These are phyloP conservation scores for Chalciporus sp. DNA, from an alignment of 1,284 basidiomycete species.

Conservation along the genomic window DNA sequence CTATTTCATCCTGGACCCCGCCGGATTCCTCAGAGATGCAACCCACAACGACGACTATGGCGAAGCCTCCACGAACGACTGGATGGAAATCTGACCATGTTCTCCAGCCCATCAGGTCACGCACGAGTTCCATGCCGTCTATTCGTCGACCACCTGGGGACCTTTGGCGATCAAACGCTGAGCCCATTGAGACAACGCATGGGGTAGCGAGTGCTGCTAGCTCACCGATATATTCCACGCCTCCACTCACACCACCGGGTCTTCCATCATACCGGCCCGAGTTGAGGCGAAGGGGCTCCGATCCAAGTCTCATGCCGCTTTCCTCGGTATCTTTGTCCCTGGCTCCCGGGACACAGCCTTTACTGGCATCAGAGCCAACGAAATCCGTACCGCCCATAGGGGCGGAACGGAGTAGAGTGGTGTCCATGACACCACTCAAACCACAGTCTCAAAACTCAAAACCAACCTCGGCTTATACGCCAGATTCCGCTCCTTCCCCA, in stretches of 20 bases:
- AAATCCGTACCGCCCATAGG: slow-evolving; percentile 32
- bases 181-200: slow-evolving; percentile 1
- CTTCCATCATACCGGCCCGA: slow-evolving; percentile 14
- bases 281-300: slow-evolving; percentile 8
- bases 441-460: slow-evolving; percentile 3
- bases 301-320: slow-evolving; percentile 1
- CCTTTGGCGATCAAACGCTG: slow-evolving; percentile 22
- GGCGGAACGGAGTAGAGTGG: slow-evolving; percentile 29
- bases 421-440: slow-evolving; percentile 18
- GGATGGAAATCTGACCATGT: slow-evolving; percentile 23
- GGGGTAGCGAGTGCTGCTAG: slow-evolving; percentile 1
- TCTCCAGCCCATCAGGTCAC: slow-evolving; percentile 19
- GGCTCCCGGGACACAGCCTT: slow-evolving; percentile 32
- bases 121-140: slow-evolving; percentile 16
- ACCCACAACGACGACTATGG: slow-evolving; percentile 5
- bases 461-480: background rate
- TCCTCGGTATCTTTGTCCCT: slow-evolving; percentile 26
- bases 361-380: slow-evolving; percentile 21
- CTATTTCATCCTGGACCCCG: slow-evolving; percentile 14
- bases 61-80: slow-evolving; percentile 3
- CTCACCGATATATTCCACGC: slow-evolving; percentile 1
- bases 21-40: slow-evolving; percentile 2
- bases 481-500: background rate
- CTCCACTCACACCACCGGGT: slow-evolving; percentile 19
- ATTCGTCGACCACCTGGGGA: slow-evolving; percentile 19